A percentile compares a stretch with the other conserved stretches of the same genome.
These are phyloP conservation scores for Enterospora canceri DNA, from an alignment of 371 early-diverging fungal species.

Conservation along the genomic window DNA sequence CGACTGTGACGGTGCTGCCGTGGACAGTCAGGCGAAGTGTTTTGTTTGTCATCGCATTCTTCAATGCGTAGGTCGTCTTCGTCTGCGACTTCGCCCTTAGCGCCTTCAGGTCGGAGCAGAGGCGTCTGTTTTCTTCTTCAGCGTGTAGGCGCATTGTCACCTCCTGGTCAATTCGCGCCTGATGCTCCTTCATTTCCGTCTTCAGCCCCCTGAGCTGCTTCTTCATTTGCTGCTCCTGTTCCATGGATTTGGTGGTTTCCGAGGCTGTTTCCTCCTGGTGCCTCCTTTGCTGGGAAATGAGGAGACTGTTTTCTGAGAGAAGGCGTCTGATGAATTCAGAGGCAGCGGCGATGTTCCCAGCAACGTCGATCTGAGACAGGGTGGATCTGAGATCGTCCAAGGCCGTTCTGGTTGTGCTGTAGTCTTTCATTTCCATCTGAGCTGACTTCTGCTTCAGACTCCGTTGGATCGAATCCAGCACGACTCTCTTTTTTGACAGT, in stretches of 20 bases:
- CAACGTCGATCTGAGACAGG: background rate
- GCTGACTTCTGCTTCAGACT: too few species aligned
- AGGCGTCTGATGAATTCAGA: too few species aligned
- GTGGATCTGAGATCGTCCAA: background rate
- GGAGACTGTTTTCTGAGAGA: too few species aligned
- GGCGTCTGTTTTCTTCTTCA: constrained; percentile 32
- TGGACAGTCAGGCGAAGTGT: background rate
- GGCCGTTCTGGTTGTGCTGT: background rate
- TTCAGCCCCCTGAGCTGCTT: constrained; percentile 36
- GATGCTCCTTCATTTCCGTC: constrained; percentile 42
- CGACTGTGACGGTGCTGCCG: background rate
- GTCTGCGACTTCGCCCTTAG: background rate
- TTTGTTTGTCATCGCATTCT: constrained; percentile 1
- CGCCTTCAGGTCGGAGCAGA: constrained; percentile 13
- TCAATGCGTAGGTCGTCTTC: background rate
- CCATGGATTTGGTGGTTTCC: constrained; percentile 12
- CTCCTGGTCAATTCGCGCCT: constrained; percentile 45
- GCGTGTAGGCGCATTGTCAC: constrained; percentile 15
- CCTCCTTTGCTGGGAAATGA: too few species aligned
- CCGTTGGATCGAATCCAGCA: background rate
- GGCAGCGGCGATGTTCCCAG: too few species aligned
- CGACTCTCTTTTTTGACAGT: background rate
- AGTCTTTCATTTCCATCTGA: too few species aligned
- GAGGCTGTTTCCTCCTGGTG: background rate
- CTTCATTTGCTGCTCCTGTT: constrained; percentile 32